phyloP scores from a whole-genome alignment of 1,284 basidiomycete genomes.

The Phenoliferia sp. region DNA sequence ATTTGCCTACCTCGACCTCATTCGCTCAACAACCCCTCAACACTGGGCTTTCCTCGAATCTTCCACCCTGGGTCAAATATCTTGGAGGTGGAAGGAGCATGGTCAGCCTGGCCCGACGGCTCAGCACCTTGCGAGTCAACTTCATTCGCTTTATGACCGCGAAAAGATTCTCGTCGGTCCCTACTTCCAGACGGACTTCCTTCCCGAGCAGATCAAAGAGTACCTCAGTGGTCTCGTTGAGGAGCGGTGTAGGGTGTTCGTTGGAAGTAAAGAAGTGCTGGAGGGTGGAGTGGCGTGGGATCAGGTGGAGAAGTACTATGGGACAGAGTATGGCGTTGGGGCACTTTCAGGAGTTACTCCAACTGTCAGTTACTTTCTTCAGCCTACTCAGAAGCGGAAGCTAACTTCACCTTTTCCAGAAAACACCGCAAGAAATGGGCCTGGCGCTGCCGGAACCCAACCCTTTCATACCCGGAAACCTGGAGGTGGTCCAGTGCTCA shows the following conservation, averaged over 20 bases:
- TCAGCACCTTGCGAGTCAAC: constrained; percentile 65
- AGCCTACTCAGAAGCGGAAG: not conserved
- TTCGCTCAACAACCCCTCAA: constrained; percentile 64
- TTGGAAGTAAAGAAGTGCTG: constrained; percentile 64
- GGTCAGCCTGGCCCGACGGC: constrained; percentile 67
- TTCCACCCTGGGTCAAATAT: constrained; percentile 63
- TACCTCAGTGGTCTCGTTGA: constrained; percentile 60
- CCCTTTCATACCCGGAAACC: constrained; percentile 76
- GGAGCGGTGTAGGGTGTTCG: constrained; percentile 60
- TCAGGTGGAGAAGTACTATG: constrained; percentile 72
- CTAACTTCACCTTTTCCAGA: not conserved
- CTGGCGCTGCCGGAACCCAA: constrained; percentile 77
- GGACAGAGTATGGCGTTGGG: constrained; percentile 66
- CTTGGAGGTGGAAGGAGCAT: constrained; percentile 87
- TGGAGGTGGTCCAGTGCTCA: constrained; percentile 71
- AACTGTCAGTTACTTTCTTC: not conserved
- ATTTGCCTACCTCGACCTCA: constrained; percentile 83
- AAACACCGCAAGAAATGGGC: constrained; percentile 47
- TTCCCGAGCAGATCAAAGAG: constrained; percentile 58
- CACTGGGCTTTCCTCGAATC: constrained; percentile 74
- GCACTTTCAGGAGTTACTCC: not conserved
- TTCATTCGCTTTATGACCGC: constrained; percentile 70
- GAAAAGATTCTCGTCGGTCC: constrained; percentile 70
- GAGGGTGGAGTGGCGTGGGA: constrained; percentile 54
- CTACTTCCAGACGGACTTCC: constrained; percentile 71